These are phyloP conservation scores for Podosphaera xanthii DNA, from an alignment of 2,329 filamentous ascomycete species.

Conservation along the genomic window DNA sequence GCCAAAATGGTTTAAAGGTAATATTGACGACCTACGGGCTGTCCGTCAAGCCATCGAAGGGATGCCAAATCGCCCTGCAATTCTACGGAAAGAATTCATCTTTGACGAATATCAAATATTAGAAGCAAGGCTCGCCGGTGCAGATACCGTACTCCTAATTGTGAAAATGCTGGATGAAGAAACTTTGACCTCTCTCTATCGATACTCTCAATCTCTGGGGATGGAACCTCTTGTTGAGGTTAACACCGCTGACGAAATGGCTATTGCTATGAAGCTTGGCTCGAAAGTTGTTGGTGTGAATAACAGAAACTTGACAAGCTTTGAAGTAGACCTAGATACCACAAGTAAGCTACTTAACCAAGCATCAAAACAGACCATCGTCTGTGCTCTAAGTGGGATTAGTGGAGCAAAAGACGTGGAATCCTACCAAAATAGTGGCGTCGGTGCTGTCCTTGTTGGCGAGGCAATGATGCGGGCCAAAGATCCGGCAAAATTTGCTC, in stretches of 20 bases:
- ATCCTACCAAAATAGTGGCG: slow-evolving; percentile 68
- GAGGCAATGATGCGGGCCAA: slow-evolving; percentile 87
- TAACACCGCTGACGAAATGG: slow-evolving; percentile 85
- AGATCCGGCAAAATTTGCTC: slow-evolving; percentile 64
- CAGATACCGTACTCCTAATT: slow-evolving; percentile 84
- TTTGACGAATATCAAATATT: slow-evolving; percentile 98
- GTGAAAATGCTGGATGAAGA: slow-evolving; percentile 86
- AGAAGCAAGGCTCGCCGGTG: slow-evolving; percentile 76
- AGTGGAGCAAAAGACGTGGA: slow-evolving; percentile 71
- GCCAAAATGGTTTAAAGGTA: slow-evolving; percentile 97
- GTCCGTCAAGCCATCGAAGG: slow-evolving; percentile 75
- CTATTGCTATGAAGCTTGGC: slow-evolving; percentile 62
- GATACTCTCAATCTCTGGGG: slow-evolving; percentile 69
- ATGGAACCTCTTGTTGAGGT: slow-evolving; percentile 98
- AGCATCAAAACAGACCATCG: slow-evolving; percentile 64
- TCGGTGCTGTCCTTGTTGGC: slow-evolving; percentile 81
- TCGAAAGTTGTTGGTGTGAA: slow-evolving; percentile 90
- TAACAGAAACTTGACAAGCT: slow-evolving; percentile 88
- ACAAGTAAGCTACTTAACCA: slow-evolving; percentile 72
- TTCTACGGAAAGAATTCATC: slow-evolving; percentile 88
- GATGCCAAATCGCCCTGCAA: slow-evolving; percentile 77
- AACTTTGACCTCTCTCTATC: slow-evolving; percentile 55
- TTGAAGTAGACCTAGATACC: slow-evolving; percentile 86
- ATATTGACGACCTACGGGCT: slow-evolving; percentile 72
- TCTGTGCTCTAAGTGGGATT: slow-evolving; percentile 89